Evolutionary conservation across 257 asterid species (phyloP), one percentile per base, ranked within the genome.

Genomic region (Asclepias syriaca): DNA sequence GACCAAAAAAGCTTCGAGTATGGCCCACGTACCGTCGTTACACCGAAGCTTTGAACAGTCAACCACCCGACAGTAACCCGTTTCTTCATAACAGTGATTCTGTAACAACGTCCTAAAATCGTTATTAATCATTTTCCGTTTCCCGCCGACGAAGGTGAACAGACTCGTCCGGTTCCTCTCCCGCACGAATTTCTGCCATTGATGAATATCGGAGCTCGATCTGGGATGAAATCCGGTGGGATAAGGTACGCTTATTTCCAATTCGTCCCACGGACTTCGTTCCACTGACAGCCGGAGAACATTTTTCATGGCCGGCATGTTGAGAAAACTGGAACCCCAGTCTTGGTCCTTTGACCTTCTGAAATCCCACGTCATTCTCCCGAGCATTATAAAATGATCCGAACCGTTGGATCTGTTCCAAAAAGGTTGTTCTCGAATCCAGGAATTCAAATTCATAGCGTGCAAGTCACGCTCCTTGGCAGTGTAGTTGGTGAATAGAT

Each of bases 211-310:
- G 9, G 82, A 76, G 6, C 16, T 71, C 0, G 96, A 82, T 49
- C 85, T 85, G 68, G 98, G 97, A 85, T 93, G 98, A 79, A 92
- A 92, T 66, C 96, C 97, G 15, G 91, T 88, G 18, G 96, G 98
- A 73, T 92, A 92, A n/a, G 98, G 98, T 1, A 93, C 89, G 48
- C 87, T 76, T 6, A 90, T 82, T 51, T 93, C 98, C 82, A 75
- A 80, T 19, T 78, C 81, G n/a, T 90, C 98, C 64, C 97, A 90
- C 1, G 96, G 93, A 27, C 80, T 84, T 49, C 84, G 84, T 84
- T 93, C 97, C 0, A 90, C 79, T 65, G 89, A 82, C 72, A 93
- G 85, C 18, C 90, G 84, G 29, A 78, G 73, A 24, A 86, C 85
- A 27, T 81, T 81, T 73, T 78, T 84, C 97, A 93, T 93, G 65